Percentiles rank a stretch among this genome's conserved stretches.
Evolutionary conservation across 352 stramenopile species (phyloP).

Genomic region (Hyaloperonospora brassicae): DNA sequence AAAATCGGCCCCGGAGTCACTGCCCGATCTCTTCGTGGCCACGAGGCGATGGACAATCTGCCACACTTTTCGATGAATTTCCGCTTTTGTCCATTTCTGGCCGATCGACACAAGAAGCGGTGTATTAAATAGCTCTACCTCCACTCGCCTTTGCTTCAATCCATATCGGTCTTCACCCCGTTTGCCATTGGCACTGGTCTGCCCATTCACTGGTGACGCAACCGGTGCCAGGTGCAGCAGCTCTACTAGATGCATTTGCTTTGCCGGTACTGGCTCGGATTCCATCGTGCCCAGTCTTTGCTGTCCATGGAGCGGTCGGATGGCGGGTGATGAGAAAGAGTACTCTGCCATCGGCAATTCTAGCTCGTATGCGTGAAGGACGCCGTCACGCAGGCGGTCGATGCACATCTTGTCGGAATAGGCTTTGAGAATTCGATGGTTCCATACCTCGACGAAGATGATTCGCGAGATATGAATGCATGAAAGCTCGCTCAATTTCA

Average conservation of each 20-base stretch:
- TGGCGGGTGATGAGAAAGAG: conserved; percentile 52
- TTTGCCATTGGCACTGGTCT: conserved; percentile 21
- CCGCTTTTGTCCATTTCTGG: conserved; percentile 44
- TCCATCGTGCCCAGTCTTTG: conserved; percentile 22
- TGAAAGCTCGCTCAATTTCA: conserved; percentile 44
- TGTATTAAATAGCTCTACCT: conserved; percentile 73
- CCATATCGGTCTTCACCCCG: conserved; percentile 28
- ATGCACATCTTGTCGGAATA: conserved; percentile 38
- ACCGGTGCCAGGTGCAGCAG: conserved; percentile 60
- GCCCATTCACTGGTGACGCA: conserved; percentile 45
- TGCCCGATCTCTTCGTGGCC: conserved; percentile 18
- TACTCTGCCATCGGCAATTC: conserved; percentile 60
- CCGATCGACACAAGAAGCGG: conserved; percentile 66
- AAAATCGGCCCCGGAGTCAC: conserved; percentile 22
- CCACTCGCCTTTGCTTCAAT: conserved; percentile 57
- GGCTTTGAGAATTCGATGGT: conserved; percentile 54
- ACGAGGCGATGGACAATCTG: conserved; percentile 73
- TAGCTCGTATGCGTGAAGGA: conserved; percentile 86
- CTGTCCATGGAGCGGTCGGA: conserved; percentile 27
- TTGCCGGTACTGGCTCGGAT: conserved; percentile 16
- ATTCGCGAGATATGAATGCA: conserved; percentile 37
- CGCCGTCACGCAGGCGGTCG: conserved; percentile 40
- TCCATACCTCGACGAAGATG: conserved; percentile 68
- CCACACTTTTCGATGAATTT: conserved; percentile 78
- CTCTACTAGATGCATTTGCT: conserved; percentile 62